These are phyloP conservation scores for Rhododendron vialii DNA, from an alignment of 148 eudicot genomes.

Conservation along the genomic window DNA sequence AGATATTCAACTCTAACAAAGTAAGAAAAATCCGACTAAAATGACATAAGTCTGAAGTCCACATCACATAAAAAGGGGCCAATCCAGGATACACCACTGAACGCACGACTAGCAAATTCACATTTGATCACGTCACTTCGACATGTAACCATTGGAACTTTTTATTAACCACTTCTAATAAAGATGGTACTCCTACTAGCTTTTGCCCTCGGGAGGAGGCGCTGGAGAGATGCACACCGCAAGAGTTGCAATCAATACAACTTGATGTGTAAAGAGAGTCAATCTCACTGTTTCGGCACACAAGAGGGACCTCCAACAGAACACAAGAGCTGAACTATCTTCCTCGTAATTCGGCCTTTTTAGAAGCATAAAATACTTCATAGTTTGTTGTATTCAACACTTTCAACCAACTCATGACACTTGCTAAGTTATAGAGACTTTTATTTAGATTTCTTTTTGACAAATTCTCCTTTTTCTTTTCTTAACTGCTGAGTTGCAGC, in stretches of 20 bases:
- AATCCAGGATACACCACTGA: not conserved
- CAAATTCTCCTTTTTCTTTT: not conserved
- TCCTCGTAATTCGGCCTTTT: not conserved
- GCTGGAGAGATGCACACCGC: not conserved
- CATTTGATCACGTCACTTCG: not conserved
- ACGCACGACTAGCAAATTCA: not conserved
- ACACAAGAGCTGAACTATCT: not conserved
- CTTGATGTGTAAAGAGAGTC: not conserved
- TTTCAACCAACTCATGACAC: no score
- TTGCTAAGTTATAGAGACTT: not conserved
- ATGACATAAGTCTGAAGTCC: not conserved
- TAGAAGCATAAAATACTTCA: not conserved
- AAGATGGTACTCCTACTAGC: not conserved
- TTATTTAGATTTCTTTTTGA: not conserved
- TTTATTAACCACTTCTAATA: not conserved
- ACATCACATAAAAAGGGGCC: not conserved
- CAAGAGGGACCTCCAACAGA: not conserved
- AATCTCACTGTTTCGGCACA: not conserved
- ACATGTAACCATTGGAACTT: not conserved
- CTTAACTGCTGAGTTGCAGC: not conserved
- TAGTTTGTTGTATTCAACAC: not conserved
- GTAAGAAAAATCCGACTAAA: not conserved
- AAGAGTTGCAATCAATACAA: not conserved
- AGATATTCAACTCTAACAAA: not conserved
- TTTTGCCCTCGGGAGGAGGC: not conserved